Conservation (phyloP, 2,329 filamentous ascomycete species). For the Lachnellula arida region DNA sequence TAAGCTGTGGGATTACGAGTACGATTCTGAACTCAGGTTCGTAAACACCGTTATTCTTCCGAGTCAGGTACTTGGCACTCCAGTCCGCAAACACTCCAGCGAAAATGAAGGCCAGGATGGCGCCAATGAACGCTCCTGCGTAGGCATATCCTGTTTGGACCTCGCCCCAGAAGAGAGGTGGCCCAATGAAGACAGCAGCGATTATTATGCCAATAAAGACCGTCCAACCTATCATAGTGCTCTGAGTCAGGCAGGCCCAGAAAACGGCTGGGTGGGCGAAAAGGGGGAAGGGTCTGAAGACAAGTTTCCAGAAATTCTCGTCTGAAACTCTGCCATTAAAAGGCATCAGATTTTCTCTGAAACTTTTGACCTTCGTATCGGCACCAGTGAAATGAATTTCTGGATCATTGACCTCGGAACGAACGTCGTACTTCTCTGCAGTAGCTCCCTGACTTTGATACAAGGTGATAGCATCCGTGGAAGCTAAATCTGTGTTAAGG, state of each 20-base stretch:
- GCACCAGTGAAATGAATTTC: not conserved
- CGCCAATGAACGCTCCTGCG: slow-evolving; percentile 78
- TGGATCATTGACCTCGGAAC: not conserved
- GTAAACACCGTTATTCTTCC: slow-evolving; percentile 73
- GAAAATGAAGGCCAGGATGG: slow-evolving; percentile 71
- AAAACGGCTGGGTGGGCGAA: slow-evolving; percentile 81
- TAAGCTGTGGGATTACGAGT: slow-evolving; percentile 74
- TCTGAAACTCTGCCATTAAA: slow-evolving; percentile 82
- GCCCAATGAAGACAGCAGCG: slow-evolving; percentile 75
- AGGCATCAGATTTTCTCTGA: slow-evolving; percentile 54
- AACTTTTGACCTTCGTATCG: slow-evolving; percentile 47
- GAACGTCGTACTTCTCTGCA: not conserved
- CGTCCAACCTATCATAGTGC: slow-evolving; percentile 90
- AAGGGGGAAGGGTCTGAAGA: slow-evolving; percentile 74
- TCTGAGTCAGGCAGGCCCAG: slow-evolving; percentile 77
- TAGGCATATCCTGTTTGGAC: slow-evolving; percentile 83
- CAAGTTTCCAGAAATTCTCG: slow-evolving; percentile 62
- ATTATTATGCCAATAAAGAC: slow-evolving; percentile 85
- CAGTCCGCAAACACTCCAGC: slow-evolving; percentile 71
- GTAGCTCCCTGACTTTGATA: not conserved
- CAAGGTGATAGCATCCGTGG: slow-evolving; percentile 17
- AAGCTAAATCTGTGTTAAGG: slow-evolving; percentile 64
- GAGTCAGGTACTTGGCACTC: slow-evolving; percentile 65
- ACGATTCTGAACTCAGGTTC: slow-evolving; percentile 88
- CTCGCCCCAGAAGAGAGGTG: slow-evolving; percentile 77